Evolutionary conservation across 1,139 yeast genomes (phyloP).

Genomic region (Petasospora rhodanensis): DNA sequence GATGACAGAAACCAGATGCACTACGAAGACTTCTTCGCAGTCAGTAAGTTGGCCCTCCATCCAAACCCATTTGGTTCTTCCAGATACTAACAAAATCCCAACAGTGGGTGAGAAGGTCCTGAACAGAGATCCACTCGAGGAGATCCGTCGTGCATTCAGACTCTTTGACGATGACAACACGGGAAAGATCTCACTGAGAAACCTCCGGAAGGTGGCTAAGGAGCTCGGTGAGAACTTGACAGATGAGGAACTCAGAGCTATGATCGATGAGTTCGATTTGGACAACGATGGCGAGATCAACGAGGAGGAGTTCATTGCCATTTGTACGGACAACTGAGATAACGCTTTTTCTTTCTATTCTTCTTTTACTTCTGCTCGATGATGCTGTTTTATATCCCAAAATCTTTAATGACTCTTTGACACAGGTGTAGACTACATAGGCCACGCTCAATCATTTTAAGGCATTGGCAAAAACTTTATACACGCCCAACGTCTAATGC

Average conservation of each 20-base stretch:
- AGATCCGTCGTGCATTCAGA: conserved; percentile 83
- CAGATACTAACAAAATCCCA: conserved; percentile 4
- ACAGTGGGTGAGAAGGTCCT: conserved; percentile 31
- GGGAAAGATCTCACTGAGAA: conserved; percentile 79
- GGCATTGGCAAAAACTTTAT: no score
- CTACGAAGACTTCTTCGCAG: conserved; percentile 76
- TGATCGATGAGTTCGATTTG: conserved; percentile 96
- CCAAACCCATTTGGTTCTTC: background rate
- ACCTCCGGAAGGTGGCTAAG: conserved; percentile 83
- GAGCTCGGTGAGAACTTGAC: conserved; percentile 90
- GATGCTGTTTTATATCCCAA: no score
- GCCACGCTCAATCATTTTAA: no score
- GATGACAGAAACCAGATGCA: conserved; percentile 70
- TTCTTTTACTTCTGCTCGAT: no score
- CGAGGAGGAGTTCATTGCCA: conserved; percentile 88
- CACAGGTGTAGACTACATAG: no score
- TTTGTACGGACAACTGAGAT: conserved; percentile 65
- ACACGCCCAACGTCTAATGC: no score
- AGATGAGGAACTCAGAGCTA: conserved; percentile 90
- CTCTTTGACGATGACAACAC: conserved; percentile 86
- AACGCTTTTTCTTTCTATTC: no score
- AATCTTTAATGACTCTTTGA: no score
- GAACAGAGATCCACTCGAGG: conserved; percentile 89
- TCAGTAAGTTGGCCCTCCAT: conserved; percentile 61
- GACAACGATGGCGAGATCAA: conserved; percentile 96